Base-by-base conservation (phyloP, 768 basidiomycete genomes). In the Hygrophorus pudorinus region DNA sequence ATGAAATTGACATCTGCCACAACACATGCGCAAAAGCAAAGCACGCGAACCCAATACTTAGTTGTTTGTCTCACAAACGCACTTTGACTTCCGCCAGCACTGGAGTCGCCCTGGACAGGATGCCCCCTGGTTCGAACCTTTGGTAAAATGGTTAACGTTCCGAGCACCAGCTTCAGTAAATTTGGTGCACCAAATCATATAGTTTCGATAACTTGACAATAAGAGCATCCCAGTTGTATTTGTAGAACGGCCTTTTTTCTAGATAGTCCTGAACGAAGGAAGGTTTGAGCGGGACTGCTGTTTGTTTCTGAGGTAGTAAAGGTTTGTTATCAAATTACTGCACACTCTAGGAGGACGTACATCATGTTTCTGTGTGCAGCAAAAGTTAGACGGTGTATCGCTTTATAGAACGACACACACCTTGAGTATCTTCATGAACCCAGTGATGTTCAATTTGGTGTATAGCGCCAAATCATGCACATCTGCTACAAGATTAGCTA, bases 61-160 rank as follows among this genome's bases (percentile, higher is more conserved):
- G 96, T 98, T 28, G 96, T 99, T 63, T 96, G 92, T 32, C 96
- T 67, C n/a, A 97, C 88, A 56, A 99, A 99, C 1, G 94, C 96
- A 52, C 87, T 96, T 67, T 99, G 96, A 52, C 65, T 85, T 1
- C 94, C 93, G 21, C 96, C 96, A 1, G 96, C 96, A 53, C 82
- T 83, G 1, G 92, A 78, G 57, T 99, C 96, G 17, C 96, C 96
- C 46, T 85, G 77, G 1, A 90, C 83, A 8, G 96, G 96, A 57
- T 97, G 88, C 0, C 96, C 96, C 42, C 96, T 72, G 0, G 93
- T 98, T 39, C 93, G 80, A 13, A 98, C 24, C 24, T 24, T 24
- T 24, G 92, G 29, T 97, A 24, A 7, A 24, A 7, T 24, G 24
- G 3, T 24, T 24, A 24, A 24, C 3, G 7, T 7, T 7, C 7